phyloP scores from a whole-genome alignment of 2,329 filamentous ascomycete genomes.

The Elsinoe necatrix region DNA sequence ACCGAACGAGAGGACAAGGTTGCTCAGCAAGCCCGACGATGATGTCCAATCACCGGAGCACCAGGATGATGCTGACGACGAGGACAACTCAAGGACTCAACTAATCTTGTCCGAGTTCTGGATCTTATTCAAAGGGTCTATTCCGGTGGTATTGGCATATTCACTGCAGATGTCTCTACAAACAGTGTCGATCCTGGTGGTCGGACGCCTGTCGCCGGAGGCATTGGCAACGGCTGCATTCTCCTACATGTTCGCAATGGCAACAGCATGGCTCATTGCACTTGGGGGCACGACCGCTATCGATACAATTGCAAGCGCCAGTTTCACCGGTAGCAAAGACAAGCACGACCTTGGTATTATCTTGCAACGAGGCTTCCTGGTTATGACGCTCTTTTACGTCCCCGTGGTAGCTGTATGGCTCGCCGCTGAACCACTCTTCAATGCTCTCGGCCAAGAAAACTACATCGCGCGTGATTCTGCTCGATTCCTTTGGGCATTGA shows the following conservation, averaged over 20 bases:
- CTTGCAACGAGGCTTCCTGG: constrained; percentile 65
- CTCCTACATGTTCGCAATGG: constrained; percentile 90
- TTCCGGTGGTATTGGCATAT: constrained; percentile 77
- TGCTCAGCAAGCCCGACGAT: constrained; percentile 34
- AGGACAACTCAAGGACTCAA: constrained; percentile 27
- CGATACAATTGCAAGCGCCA: constrained; percentile 74
- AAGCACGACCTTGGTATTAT: constrained; percentile 71
- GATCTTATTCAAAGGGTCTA: constrained; percentile 58
- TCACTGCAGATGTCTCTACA: constrained; percentile 79
- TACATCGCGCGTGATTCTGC: constrained; percentile 67
- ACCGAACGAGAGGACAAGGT: constrained; percentile 36
- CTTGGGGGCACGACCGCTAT: constrained; percentile 79
- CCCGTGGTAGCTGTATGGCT: constrained; percentile 67
- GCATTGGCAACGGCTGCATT: constrained; percentile 75
- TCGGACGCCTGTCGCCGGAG: constrained; percentile 69
- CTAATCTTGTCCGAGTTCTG: constrained; percentile 52
- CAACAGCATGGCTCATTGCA: constrained; percentile 77
- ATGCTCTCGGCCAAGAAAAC: constrained; percentile 65
- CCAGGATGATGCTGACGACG: constrained; percentile 32
- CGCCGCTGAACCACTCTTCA: constrained; percentile 66
- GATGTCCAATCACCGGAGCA: constrained; percentile 28
- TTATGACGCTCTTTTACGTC: constrained; percentile 63
- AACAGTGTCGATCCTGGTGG: constrained; percentile 71
- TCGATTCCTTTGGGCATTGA: constrained; percentile 62
- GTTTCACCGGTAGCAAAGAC: constrained; percentile 72